These are phyloP conservation scores for Hygrophoropsis aurantiaca DNA, from an alignment of 768 basidiomycete genomes.

Conservation along the genomic window DNA sequence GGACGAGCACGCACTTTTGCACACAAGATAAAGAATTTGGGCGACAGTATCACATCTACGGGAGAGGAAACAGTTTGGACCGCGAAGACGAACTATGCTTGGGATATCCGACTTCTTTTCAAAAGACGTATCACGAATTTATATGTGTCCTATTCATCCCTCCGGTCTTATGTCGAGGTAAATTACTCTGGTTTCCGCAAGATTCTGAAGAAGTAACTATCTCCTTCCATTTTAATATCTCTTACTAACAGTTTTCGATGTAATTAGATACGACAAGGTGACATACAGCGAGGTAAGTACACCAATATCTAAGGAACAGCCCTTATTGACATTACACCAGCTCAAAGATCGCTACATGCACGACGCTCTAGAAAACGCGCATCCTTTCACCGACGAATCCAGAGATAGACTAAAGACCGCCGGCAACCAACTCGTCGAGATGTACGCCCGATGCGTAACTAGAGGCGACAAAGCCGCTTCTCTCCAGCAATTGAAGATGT, in stretches of 20 bases:
- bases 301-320: neutral
- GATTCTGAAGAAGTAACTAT: slow-evolving; percentile 85
- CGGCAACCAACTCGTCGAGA: slow-evolving; percentile 56
- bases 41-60: slow-evolving; percentile 50
- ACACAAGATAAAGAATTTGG: slow-evolving; percentile 50
- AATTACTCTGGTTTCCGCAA: slow-evolving; percentile 95
- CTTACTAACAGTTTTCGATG: neutral
- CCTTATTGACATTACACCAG: slow-evolving; percentile 29
- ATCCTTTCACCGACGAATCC: slow-evolving; percentile 66
- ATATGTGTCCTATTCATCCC: slow-evolving; percentile 72
- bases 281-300: slow-evolving; percentile 60
- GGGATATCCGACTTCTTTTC: slow-evolving; percentile 80
- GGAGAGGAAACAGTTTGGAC: slow-evolving; percentile 68
- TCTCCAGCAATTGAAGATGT: slow-evolving; percentile 77
- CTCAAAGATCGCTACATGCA: slow-evolving; percentile 80
- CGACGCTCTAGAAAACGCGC: slow-evolving; percentile 59
- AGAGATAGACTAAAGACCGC: slow-evolving; percentile 62
- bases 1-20: slow-evolving; percentile 37
- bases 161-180: slow-evolving; percentile 86
- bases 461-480: slow-evolving; percentile 68
- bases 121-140: slow-evolving; percentile 86
- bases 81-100: slow-evolving; percentile 74
- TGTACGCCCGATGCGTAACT: slow-evolving; percentile 87
- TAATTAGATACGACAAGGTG: slow-evolving; percentile 91
- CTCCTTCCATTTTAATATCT: neutral